phyloP scores from a whole-genome alignment of 495 filamentous ascomycete species.

The Daldinia decipiens region DNA sequence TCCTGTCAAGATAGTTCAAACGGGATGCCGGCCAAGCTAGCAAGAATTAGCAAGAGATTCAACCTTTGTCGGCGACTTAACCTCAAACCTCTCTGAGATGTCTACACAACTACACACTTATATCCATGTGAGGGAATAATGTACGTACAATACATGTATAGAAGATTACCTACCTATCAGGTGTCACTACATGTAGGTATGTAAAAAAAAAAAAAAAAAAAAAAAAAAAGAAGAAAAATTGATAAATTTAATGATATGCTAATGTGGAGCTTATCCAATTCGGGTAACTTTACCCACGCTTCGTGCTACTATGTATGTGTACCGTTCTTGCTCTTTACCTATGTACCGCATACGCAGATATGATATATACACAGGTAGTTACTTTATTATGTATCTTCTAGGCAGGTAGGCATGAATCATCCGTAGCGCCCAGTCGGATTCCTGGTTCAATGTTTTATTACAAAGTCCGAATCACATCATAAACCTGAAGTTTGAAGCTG shows the following conservation, averaged over 20 bases:
- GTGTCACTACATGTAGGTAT: constrained; percentile 5
- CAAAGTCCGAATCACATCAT: constrained; percentile 43
- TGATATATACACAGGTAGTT: constrained; percentile 2
- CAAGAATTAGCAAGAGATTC: constrained; percentile 8
- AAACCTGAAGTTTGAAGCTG: constrained; percentile 16
- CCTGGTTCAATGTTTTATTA: constrained; percentile 21
- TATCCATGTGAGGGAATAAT: constrained; percentile 16
- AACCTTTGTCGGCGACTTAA: constrained; percentile 23
- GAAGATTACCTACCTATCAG: not conserved
- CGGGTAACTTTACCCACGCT: constrained; percentile 38
- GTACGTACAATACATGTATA: constrained; percentile 4
- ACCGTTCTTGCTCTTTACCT: constrained; percentile 4
- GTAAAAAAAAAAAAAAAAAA: too few species aligned
- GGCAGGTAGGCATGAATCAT: constrained; percentile 34
- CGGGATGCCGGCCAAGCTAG: constrained; percentile 17
- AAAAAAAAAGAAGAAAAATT: too few species aligned
- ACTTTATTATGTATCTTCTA: constrained; percentile 3
- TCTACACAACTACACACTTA: not conserved
- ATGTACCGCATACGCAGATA: constrained; percentile 5
- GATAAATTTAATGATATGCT: constrained; percentile 23
- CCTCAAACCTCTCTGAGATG: constrained; percentile 8
- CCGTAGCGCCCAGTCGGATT: constrained; percentile 23
- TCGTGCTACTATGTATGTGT: constrained; percentile 19
- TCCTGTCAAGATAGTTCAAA: constrained; percentile 3
- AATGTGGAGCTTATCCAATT: constrained; percentile 33